phyloP scores from a whole-genome alignment of 225 moss, liverwort and hornwort species.

The Straminergon stramineum region DNA sequence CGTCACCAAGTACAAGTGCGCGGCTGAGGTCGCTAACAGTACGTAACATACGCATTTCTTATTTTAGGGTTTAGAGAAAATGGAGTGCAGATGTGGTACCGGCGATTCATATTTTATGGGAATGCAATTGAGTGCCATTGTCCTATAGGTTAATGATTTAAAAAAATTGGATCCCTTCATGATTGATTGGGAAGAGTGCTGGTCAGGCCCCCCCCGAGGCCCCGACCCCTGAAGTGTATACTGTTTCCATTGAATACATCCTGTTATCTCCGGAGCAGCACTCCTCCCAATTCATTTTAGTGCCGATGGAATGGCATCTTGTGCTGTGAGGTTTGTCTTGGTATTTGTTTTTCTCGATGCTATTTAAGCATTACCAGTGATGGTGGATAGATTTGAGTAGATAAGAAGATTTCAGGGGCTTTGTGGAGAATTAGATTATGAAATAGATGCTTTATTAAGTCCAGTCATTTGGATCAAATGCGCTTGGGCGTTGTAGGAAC shows the following conservation, averaged over 20 bases:
- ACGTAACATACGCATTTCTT: constrained; percentile 5
- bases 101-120: not conserved
- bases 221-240: not conserved
- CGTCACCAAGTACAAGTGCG: constrained; percentile 99
- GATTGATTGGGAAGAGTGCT: not conserved
- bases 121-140: not conserved
- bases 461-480: too few species aligned
- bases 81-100: not conserved
- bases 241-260: not conserved
- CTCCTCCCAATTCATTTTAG: not conserved
- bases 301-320: not conserved
- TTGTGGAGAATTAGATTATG: not conserved
- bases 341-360: not conserved
- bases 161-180: too few species aligned
- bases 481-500: not conserved
- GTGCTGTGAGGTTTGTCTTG: not conserved
- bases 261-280: not conserved
- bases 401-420: not conserved
- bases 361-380: not conserved
- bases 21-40: constrained; percentile 98
- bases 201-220: not conserved
- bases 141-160: not conserved
- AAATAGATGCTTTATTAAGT: not conserved
- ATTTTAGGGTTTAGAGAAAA: constrained; percentile 15
- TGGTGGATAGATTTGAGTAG: not conserved